Conservation (phyloP, 768 basidiomycete genomes). For the Leccinum arenicola region DNA sequence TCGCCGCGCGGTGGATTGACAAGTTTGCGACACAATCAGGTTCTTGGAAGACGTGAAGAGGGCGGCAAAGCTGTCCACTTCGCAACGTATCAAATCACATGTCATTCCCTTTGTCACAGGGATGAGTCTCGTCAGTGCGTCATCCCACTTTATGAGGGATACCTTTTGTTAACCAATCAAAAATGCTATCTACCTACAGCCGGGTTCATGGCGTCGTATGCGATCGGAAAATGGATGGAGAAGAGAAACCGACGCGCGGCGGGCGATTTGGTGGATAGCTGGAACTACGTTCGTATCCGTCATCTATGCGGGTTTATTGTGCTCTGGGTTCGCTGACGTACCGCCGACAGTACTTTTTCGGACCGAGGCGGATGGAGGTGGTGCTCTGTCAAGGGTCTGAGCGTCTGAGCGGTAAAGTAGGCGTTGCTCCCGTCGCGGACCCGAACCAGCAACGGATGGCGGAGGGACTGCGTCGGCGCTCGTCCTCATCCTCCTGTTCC, state of each 20-base stretch:
- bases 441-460: constrained; percentile 21
- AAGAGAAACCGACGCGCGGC: constrained; percentile 38
- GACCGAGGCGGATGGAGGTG: constrained; percentile 42
- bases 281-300: constrained; percentile 44
- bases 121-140: constrained; percentile 25
- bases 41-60: constrained; percentile 39
- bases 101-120: constrained; percentile 31
- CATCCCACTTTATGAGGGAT: no score
- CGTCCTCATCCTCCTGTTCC: background rate
- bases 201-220: constrained; percentile 15
- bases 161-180: no score
- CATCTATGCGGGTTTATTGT: background rate
- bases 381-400: constrained; percentile 34
- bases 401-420: constrained; percentile 26
- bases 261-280: constrained; percentile 42
- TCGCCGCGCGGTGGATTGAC: background rate
- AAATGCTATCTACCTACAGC: constrained; percentile 10
- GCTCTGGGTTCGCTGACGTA: background rate
- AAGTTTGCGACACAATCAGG: constrained; percentile 6
- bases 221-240: constrained; percentile 28
- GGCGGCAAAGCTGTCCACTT: constrained; percentile 32
- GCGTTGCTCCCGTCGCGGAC: constrained; percentile 20
- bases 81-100: constrained; percentile 33
- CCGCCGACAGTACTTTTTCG: constrained; percentile 43
- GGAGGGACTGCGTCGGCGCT: constrained; percentile 10